phyloP scores from a whole-genome alignment of 1,284 basidiomycete species.

The Ceratobasidium sp. region DNA sequence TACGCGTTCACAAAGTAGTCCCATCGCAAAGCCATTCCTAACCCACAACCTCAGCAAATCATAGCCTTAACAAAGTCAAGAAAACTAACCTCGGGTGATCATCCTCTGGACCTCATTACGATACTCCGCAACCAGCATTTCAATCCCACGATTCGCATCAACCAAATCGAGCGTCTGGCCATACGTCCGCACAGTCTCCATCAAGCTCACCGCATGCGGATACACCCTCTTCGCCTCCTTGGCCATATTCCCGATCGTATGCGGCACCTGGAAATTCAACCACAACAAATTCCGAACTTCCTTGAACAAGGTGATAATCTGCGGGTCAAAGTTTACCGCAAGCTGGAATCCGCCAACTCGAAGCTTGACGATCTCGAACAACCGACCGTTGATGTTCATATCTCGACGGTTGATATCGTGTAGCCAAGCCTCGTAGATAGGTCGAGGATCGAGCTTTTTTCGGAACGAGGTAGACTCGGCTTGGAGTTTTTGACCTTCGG shows the following conservation, averaged over 20 bases:
- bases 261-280: conserved; percentile 95
- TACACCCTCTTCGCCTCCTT: conserved; percentile 99
- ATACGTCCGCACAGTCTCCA: conserved; percentile 98
- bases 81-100: conserved; percentile 80
- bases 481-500: conserved; percentile 98
- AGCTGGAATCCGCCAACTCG: conserved; percentile 89
- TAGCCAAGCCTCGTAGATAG: conserved; percentile 97
- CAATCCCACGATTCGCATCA: conserved; percentile 89
- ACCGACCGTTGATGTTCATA: conserved; percentile 90
- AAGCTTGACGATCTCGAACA: conserved; percentile 94
- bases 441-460: conserved; percentile 94
- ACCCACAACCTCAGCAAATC: background rate
- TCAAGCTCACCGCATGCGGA: conserved; percentile 96
- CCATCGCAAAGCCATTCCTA: conserved; percentile 95
- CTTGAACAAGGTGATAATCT: conserved; percentile 98
- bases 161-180: conserved; percentile 94
- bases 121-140: conserved; percentile 93
- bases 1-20: conserved; percentile 96
- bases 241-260: conserved; percentile 95
- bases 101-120: conserved; percentile 91
- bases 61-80: background rate
- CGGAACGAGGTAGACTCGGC: conserved; percentile 93
- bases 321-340: conserved; percentile 96
- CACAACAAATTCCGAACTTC: conserved; percentile 96
- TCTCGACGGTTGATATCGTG: conserved; percentile 94